Evolutionary conservation across 2,329 filamentous ascomycete genomes (phyloP), one percentile per base, ranked within the genome.

Genomic region (Ophiostoma sp.): DNA sequence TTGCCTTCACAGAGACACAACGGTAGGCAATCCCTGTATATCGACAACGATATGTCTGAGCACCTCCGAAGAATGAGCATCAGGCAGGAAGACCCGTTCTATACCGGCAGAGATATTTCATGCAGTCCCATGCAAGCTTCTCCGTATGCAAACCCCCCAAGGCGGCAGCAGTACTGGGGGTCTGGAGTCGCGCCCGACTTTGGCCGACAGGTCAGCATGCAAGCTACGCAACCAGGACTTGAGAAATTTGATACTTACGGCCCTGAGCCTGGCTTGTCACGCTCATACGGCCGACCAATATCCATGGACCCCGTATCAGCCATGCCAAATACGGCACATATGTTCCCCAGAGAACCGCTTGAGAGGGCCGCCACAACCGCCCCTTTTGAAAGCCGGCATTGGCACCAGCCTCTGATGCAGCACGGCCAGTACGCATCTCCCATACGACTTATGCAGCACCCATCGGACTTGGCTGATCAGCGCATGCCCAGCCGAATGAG

Each of bases 281-380:
- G 31, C 31, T n/a, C 62, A 65, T 39, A 48, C 44, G 67, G 54
- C 31, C 68, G 70, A 17, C 65, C 70, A 4, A 17, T 48, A 23
- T 69, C 68, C 20, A 66, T 60, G 41, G 57, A 48, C 20, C 44
- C 60, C 11, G 17, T 60, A 1, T 3, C 48, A 23, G 52, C 35
- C 3, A 27, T 23, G 5, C 57, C 67, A 15, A 36, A 44, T 7
- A 13, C 67, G n/a, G 41, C 62, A n/a, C 35, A 44, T 11, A 5
- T 68, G 35, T 54, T 67, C 15, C 23, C 72, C 1, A 65, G 8
- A 1, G 67, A 65, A 27, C 69, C 69, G 13, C 36, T 66, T 27
- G 48, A 68, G 17, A 66, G 71, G 6, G 52, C 73, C 1, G 67
- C 67, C 7, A 72, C 71, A 1, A 62, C 71, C 3, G 48, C 68